Conservation (phyloP, 371 early-diverging fungal species). For the Syncephalastrum monosporum region DNA sequence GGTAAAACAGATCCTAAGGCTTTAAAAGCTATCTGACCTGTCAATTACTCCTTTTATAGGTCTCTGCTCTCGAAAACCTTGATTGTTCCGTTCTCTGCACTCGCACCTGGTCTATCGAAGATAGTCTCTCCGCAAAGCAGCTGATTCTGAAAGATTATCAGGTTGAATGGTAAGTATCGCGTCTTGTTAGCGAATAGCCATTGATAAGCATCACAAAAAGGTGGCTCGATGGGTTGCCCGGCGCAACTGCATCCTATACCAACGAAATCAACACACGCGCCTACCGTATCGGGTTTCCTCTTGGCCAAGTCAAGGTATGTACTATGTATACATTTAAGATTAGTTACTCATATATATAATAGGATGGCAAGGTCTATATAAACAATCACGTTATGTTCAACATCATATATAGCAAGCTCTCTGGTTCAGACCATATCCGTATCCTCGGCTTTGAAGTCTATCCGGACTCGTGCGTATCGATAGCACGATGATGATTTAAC, state of each 20-base stretch:
- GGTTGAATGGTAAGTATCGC: slow-evolving; percentile 37
- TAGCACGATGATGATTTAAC: not conserved
- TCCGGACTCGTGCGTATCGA: slow-evolving; percentile 42
- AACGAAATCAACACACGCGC: slow-evolving; percentile 44
- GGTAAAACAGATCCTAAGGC: slow-evolving; percentile 20
- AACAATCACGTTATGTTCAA: slow-evolving; percentile 49
- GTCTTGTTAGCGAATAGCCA: too few species aligned
- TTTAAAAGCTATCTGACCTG: not conserved
- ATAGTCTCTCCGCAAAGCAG: slow-evolving; percentile 32
- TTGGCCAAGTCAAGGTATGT: slow-evolving; percentile 35
- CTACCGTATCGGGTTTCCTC: slow-evolving; percentile 47
- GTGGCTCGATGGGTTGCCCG: slow-evolving; percentile 43
- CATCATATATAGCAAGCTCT: slow-evolving; percentile 24
- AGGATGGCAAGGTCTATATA: slow-evolving; percentile 30
- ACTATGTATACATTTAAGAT: not conserved
- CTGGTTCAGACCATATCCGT: slow-evolving; percentile 16
- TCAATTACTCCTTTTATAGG: slow-evolving; percentile 12
- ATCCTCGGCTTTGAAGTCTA: slow-evolving; percentile 49
- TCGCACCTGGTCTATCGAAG: slow-evolving; percentile 29
- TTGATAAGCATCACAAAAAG: slow-evolving; percentile 11
- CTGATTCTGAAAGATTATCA: slow-evolving; percentile 41
- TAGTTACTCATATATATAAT: slow-evolving; percentile 2
- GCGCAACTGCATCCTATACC: slow-evolving; percentile 50
- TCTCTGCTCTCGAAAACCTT: slow-evolving; percentile 28
- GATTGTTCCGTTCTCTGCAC: slow-evolving; percentile 44